Conservation (phyloP, 768 basidiomycete genomes). For the Tricholoma flavovirens region DNA sequence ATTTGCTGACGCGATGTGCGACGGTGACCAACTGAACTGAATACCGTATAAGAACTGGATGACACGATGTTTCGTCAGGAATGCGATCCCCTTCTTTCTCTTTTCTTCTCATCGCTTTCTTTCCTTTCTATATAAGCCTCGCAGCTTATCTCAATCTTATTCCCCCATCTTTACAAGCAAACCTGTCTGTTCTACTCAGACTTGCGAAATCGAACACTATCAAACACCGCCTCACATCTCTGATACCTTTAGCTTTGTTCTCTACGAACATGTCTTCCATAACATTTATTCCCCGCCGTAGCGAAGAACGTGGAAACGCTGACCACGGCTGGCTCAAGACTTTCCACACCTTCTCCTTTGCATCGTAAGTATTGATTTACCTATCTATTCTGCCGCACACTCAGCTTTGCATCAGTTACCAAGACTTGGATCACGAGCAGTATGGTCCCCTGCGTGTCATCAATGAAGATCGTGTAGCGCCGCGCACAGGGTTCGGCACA, state of each 20-base stretch:
- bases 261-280: constrained; percentile 22
- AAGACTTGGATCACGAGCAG: constrained; percentile 46
- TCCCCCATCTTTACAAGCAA: constrained; percentile 20
- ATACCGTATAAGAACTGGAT: not conserved
- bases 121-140: constrained; percentile 38
- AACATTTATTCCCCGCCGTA: constrained; percentile 48
- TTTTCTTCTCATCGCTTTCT: constrained; percentile 31
- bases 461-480: constrained; percentile 86
- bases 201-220: constrained; percentile 30
- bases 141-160: constrained; percentile 29
- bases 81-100: constrained; percentile 30
- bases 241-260: constrained; percentile 9
- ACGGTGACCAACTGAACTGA: not conserved
- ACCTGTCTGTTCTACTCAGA: constrained; percentile 34
- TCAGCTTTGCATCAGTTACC: constrained; percentile 40
- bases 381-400: not conserved
- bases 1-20: constrained; percentile 6
- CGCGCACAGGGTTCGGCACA: constrained; percentile 76
- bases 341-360: constrained; percentile 80
- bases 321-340: constrained; percentile 87
- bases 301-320: constrained; percentile 61
- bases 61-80: constrained; percentile 16
- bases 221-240: constrained; percentile 18
- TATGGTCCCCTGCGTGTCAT: constrained; percentile 83
- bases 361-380: constrained; percentile 38